Percentiles rank a stretch among this genome's conserved stretches.
Conservation (phyloP, 768 basidiomycete species). For the Mycena belliarum region DNA sequence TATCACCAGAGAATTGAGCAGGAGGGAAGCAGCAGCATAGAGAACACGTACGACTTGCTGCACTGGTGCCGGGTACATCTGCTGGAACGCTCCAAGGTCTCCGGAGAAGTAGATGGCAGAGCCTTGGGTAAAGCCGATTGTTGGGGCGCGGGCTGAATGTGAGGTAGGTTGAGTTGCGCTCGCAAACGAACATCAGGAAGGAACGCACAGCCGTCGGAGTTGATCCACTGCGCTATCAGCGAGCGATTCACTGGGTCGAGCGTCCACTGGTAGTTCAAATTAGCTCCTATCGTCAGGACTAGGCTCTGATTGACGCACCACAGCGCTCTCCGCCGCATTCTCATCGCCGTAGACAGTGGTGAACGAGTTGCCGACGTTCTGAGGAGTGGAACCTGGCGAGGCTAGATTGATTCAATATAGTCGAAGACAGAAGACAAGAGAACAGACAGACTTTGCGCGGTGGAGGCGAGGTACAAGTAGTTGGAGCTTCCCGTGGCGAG, state of each 20-base stretch:
- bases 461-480: conserved; percentile 19
- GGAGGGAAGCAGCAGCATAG: not conserved
- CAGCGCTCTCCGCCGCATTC: conserved; percentile 15
- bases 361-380: conserved; percentile 12
- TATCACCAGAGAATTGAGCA: not conserved
- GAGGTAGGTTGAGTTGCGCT: not conserved
- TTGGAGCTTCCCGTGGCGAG: conserved; percentile 14
- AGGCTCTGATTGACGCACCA: conserved; percentile 13
- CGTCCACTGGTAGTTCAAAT: conserved; percentile 19
- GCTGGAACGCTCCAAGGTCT: conserved; percentile 4
- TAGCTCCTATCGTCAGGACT: not conserved
- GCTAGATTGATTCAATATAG: conserved; percentile 11
- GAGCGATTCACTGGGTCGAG: conserved; percentile 10
- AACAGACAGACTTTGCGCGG: conserved; percentile 20
- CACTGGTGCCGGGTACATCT: not conserved
- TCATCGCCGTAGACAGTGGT: not conserved
- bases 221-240: conserved; percentile 25
- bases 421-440: not conserved
- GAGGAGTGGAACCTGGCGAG: conserved; percentile 9
- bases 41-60: conserved; percentile 9
- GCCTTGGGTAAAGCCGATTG: not conserved
- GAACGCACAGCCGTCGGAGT: conserved; percentile 24
- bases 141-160: not conserved
- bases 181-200: not conserved
- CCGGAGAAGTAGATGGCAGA: conserved; percentile 12